Evolutionary conservation across 2,329 filamentous ascomycete species (phyloP).

Genomic region (Thelonectria discophora): DNA sequence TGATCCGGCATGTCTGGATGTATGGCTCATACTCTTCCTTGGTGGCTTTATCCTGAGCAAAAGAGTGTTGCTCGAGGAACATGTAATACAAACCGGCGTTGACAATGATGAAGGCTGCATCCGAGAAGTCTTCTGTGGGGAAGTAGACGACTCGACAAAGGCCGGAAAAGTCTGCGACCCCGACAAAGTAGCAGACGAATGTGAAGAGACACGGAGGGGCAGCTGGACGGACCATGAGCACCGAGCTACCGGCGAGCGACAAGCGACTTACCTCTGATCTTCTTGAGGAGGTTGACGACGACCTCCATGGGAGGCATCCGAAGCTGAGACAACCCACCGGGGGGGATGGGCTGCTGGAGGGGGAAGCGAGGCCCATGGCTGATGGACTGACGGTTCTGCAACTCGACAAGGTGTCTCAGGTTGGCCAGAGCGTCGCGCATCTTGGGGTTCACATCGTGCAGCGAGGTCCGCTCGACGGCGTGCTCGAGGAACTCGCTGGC

Average conservation of each 20-base stretch:
- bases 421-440: conserved; percentile 63
- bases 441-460: conserved; percentile 57
- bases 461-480: conserved; percentile 58
- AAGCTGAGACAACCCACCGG: conserved; percentile 59
- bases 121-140: conserved; percentile 59
- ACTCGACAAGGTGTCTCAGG: conserved; percentile 61
- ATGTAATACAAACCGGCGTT: conserved; percentile 60
- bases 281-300: conserved; percentile 59
- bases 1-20: conserved; percentile 54
- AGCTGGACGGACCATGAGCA: conserved; percentile 42
- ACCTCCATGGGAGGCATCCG: conserved; percentile 62
- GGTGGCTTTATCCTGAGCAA: conserved; percentile 45
- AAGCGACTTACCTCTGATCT: conserved; percentile 53
- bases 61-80: conserved; percentile 56
- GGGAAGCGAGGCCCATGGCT: conserved; percentile 56
- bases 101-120: conserved; percentile 61
- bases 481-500: conserved; percentile 64
- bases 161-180: conserved; percentile 59
- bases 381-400: conserved; percentile 56
- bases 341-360: conserved; percentile 56
- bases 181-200: conserved; percentile 59
- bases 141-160: conserved; percentile 62
- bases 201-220: conserved; percentile 59
- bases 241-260: not conserved
- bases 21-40: conserved; percentile 51